Conservation (phyloP, 768 basidiomycete genomes). For the Paxillus ammoniavirescens region DNA sequence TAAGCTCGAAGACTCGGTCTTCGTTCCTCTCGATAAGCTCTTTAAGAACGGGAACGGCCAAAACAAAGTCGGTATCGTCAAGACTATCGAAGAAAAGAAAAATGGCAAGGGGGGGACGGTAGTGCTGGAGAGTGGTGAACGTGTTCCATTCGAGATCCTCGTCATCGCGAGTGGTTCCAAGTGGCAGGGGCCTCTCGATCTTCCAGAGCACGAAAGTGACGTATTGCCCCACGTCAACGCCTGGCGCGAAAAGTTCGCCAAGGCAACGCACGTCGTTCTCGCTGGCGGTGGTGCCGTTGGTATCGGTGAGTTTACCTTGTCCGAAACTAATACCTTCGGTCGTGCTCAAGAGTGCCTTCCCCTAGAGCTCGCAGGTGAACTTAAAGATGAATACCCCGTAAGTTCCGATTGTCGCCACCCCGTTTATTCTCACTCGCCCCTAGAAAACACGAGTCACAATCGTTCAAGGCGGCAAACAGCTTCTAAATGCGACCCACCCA, state of each 20-base stretch:
- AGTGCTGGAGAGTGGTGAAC: slow-evolving; percentile 48
- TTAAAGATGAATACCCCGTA: slow-evolving; percentile 42
- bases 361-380: slow-evolving; percentile 45
- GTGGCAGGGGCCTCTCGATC: slow-evolving; percentile 49
- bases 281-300: slow-evolving; percentile 60
- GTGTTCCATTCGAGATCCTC: slow-evolving; percentile 51
- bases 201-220: slow-evolving; percentile 37
- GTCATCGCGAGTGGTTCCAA: slow-evolving; percentile 58
- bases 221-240: slow-evolving; percentile 28
- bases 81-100: slow-evolving; percentile 37
- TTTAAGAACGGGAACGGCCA: slow-evolving; percentile 47
- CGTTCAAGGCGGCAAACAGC: slow-evolving; percentile 51
- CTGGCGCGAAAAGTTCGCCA: slow-evolving; percentile 33
- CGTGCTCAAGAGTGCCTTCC: neutral
- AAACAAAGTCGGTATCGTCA: slow-evolving; percentile 33
- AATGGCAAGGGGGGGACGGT: slow-evolving; percentile 44
- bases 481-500: slow-evolving; percentile 58
- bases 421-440: slow-evolving; percentile 8
- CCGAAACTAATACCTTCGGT: neutral
- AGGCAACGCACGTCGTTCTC: slow-evolving; percentile 43
- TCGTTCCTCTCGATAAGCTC: slow-evolving; percentile 52
- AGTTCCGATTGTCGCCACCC: slow-evolving; percentile 3
- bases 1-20: slow-evolving; percentile 40
- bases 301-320: slow-evolving; percentile 34
- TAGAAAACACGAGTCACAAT: slow-evolving; percentile 52